Base-by-base conservation (phyloP, 345 rosid species). In the Acer yangbiense region DNA sequence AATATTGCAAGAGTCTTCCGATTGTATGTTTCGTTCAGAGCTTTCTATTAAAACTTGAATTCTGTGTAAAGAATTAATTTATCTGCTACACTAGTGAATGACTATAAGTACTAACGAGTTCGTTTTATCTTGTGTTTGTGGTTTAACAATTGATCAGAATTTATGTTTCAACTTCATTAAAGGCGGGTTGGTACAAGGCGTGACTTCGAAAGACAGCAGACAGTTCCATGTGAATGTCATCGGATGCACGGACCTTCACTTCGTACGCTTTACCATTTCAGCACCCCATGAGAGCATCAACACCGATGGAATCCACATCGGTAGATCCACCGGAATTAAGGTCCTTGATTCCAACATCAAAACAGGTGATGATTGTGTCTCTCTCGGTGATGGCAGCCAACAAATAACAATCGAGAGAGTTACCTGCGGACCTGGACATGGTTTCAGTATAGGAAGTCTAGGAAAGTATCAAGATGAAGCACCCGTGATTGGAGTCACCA, bases 261-360 rank as follows among this genome's bases (percentile, higher is more conserved):
- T 91, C 67, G 61, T 60, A 17, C 79, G 60, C 20, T 16, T 89
- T 18, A 83, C 63, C 3, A 27, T 88, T 72, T 66, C 25, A 0
- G 88, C 93, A 2, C 91, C 92, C 0, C 86, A 52, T 0, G 76
- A 84, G 0, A 88, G 93, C 64, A 76, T 69, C 67, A 89, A 89
- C 89, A 89, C 90, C 1, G 95, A 89, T 23, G 93, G 94, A 25
- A 91, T 91, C 69, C 92, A 90, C 77, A 77, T 89, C 43, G 94
- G 90, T 13, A 69, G 85, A 63, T 82, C 90, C 5, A 54, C 4
- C 1, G 80, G 81, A 16, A 69, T 89, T 65, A 72, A 64, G 27
- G 81, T 91, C 25, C 39, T 65, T 0, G 75, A 87, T 71, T 9
- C 87, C 0, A 12, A 3, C 43, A 87, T 91, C 72, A 9, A 58